Percentiles rank a stretch among this genome's conserved stretches.
Evolutionary conservation across 441 rosid genomes (phyloP).

Genomic region (Melastoma candidum): DNA sequence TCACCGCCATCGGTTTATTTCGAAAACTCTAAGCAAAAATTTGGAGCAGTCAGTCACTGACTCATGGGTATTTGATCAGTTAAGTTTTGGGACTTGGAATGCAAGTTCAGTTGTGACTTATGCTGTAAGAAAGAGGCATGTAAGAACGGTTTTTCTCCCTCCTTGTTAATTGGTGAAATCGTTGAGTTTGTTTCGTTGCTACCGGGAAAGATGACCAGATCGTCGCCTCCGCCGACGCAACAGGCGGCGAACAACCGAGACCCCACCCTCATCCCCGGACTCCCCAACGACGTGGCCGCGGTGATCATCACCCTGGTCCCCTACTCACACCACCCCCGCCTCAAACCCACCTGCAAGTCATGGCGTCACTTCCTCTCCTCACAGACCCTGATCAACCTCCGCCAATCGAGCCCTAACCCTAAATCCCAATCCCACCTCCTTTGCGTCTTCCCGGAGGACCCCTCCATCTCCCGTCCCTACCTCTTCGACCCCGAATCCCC

Average conservation of each 20-base stretch:
- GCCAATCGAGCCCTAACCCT: slow-evolving; percentile 20
- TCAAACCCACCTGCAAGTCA: slow-evolving; percentile 57
- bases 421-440: slow-evolving; percentile 42
- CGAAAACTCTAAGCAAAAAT: too few relatives aligned
- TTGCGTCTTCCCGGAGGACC: slow-evolving; percentile 80
- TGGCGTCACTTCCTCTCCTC: slow-evolving; percentile 77
- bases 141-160: too few relatives aligned
- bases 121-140: too few relatives aligned
- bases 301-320: slow-evolving; percentile 56
- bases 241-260: slow-evolving; percentile 21
- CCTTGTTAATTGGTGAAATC: too few relatives aligned
- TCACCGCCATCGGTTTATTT: too few relatives aligned
- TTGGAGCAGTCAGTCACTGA: too few relatives aligned
- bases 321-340: slow-evolving; percentile 61
- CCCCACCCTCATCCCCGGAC: slow-evolving; percentile 51
- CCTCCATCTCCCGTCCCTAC: slow-evolving; percentile 61
- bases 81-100: too few relatives aligned
- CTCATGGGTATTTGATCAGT: too few relatives aligned
- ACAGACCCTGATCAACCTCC: slow-evolving; percentile 47
- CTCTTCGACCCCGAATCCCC: slow-evolving; percentile 62
- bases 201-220: too few relatives aligned
- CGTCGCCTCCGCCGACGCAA: slow-evolving; percentile 22
- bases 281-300: slow-evolving; percentile 61
- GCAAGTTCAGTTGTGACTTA: too few relatives aligned
- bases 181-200: too few relatives aligned